phyloP scores from a whole-genome alignment of 139 green algal genomes.

The Desmodesmus armatus region DNA sequence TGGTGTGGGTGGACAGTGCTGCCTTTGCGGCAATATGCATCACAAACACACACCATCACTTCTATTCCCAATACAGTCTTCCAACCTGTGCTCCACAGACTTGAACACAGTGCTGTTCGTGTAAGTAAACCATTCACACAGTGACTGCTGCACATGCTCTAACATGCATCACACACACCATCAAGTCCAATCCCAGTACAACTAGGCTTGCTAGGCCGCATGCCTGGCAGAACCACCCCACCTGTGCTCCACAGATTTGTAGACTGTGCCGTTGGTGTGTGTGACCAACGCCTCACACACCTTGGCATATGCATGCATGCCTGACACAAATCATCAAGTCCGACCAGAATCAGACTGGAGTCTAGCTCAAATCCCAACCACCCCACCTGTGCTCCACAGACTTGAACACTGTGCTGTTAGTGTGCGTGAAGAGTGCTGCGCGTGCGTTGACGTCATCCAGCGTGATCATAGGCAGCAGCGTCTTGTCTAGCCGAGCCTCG shows the following conservation, averaged over 20 bases:
- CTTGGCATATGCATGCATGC: no score
- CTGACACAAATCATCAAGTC: no score
- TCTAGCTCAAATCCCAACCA: no score
- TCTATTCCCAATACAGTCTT: no score
- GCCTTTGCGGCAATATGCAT: no score
- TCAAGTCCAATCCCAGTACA: no score
- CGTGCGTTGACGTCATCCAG: constrained; percentile 58
- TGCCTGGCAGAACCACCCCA: no score
- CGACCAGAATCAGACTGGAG: no score
- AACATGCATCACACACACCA: no score
- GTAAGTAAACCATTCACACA: no score
- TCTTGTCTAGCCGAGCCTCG: constrained; percentile 82
- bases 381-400: constrained; percentile 47
- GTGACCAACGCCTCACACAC: constrained; percentile 49
- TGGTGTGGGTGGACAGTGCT: not conserved
- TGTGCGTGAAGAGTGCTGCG: constrained; percentile 43
- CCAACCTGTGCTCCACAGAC: constrained; percentile 46
- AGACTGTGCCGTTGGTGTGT: constrained; percentile 1
- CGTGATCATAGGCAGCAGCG: constrained; percentile 70
- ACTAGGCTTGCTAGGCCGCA: no score
- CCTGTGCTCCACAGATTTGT: constrained; percentile 47
- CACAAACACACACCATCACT: no score
- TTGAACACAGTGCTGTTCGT: constrained; percentile 22
- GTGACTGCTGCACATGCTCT: constrained; percentile 49
- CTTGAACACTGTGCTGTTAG: constrained; percentile 22